These are phyloP conservation scores for Russula foetens DNA, from an alignment of 768 basidiomycete genomes.

Conservation along the genomic window DNA sequence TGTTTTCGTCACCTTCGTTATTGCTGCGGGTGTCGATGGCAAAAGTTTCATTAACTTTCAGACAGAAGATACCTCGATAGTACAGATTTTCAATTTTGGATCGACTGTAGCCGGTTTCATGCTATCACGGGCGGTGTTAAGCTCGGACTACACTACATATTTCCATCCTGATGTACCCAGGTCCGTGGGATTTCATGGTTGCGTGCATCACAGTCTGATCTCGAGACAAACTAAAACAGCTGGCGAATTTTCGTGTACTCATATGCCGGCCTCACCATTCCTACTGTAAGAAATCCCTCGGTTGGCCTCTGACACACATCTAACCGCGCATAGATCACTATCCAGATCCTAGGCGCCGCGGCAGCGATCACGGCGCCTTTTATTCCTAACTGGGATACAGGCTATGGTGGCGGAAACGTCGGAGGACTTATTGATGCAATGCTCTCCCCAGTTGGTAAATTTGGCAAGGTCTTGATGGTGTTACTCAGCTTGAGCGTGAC, in stretches of 20 bases:
- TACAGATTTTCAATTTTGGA: conserved; percentile 52
- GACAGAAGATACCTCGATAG: conserved; percentile 44
- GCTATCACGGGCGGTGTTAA: conserved; percentile 51
- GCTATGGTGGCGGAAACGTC: conserved; percentile 44
- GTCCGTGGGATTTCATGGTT: conserved; percentile 27
- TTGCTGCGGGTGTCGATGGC: conserved; percentile 66
- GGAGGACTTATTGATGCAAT: conserved; percentile 60
- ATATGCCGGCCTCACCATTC: conserved; percentile 54
- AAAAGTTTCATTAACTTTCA: conserved; percentile 50
- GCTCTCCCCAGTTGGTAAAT: conserved; percentile 50
- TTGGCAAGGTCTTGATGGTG: conserved; percentile 65
- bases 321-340: conserved; percentile 25
- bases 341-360: conserved; percentile 59
- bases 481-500: conserved; percentile 69
- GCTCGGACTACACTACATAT: conserved; percentile 72
- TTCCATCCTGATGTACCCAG: conserved; percentile 50
- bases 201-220: not conserved
- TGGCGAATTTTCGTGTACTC: conserved; percentile 55
- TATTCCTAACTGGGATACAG: conserved; percentile 48
- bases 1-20: conserved; percentile 58
- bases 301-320: conserved; percentile 2
- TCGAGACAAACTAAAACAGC: conserved; percentile 27
- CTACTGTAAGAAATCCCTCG: conserved; percentile 40
- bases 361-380: conserved; percentile 48
- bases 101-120: conserved; percentile 68